phyloP scores from a whole-genome alignment of 768 basidiomycete genomes.

The Calocera cornea region DNA sequence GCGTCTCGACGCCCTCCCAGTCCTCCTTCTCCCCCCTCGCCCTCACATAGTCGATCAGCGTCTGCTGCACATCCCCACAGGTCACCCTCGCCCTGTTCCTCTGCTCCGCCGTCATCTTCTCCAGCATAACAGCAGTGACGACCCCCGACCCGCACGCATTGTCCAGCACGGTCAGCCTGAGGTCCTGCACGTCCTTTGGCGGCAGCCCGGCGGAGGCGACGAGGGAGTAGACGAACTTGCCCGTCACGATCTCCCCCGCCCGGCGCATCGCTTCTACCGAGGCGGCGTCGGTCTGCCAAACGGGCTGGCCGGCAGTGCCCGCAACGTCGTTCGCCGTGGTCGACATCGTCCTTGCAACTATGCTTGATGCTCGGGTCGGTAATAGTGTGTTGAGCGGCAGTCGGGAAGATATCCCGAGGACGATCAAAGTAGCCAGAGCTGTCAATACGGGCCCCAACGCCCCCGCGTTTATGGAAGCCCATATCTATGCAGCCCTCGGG shows the following conservation, averaged over 20 bases:
- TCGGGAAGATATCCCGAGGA: no score
- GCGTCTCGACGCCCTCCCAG: not conserved
- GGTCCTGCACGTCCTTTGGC: no score
- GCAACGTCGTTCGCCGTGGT: not conserved
- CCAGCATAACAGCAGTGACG: not conserved
- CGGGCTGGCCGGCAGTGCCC: not conserved
- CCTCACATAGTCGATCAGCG: not conserved
- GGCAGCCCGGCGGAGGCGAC: no score
- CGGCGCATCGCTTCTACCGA: not conserved
- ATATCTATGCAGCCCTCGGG: no score
- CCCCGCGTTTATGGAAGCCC: no score
- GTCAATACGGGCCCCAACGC: no score
- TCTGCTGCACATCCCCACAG: not conserved
- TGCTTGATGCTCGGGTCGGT: not conserved
- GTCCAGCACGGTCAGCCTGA: not conserved
- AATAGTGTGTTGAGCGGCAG: no score
- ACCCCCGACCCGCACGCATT: not conserved
- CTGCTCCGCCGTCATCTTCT: not conserved
- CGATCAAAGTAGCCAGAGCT: no score
- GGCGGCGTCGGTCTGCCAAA: not conserved
- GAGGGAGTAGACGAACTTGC: not conserved
- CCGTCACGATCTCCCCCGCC: not conserved
- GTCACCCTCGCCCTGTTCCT: not conserved
- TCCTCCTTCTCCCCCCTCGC: not conserved
- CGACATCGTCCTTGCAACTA: no score